Evolutionary conservation across 2,329 filamentous ascomycete species (phyloP).

Genomic region (Paracoccidioides brasiliensis): DNA sequence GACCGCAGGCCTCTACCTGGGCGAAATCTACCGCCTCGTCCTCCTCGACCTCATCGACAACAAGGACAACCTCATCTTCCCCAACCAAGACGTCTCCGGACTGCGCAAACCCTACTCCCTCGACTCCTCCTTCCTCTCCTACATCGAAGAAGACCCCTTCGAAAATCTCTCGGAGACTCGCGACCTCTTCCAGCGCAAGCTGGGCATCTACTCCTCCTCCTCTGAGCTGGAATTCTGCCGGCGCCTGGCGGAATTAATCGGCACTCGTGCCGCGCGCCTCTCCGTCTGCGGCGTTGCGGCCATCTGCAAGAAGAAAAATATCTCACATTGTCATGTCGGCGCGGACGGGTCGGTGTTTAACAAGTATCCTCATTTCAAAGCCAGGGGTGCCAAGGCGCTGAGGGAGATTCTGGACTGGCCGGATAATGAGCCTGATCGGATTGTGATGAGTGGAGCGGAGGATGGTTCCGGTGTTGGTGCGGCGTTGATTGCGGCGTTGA

Average conservation of each 20-base stretch:
- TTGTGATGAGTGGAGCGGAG: slow-evolving; percentile 80
- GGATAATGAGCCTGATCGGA: slow-evolving; percentile 68
- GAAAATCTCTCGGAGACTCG: slow-evolving; percentile 86
- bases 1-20: slow-evolving; percentile 87
- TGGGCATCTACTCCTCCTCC: slow-evolving; percentile 56
- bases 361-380: slow-evolving; percentile 98
- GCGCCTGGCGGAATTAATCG: slow-evolving; percentile 82
- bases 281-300: slow-evolving; percentile 91
- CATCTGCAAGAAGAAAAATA: slow-evolving; percentile 92
- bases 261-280: slow-evolving; percentile 82
- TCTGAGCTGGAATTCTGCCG: slow-evolving; percentile 82
- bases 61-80: slow-evolving; percentile 62
- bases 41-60: slow-evolving; percentile 76
- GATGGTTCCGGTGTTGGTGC: slow-evolving; percentile 96
- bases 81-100: slow-evolving; percentile 64
- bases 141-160: slow-evolving; percentile 88
- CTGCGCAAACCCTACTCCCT: slow-evolving; percentile 79
- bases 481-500: slow-evolving; percentile 72
- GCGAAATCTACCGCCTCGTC: slow-evolving; percentile 84
- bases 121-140: slow-evolving; percentile 84
- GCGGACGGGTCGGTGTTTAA: slow-evolving; percentile 97
- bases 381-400: slow-evolving; percentile 73
- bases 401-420: slow-evolving; percentile 95
- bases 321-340: slow-evolving; percentile 78
- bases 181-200: slow-evolving; percentile 65